Conservation (phyloP, 2,329 filamentous ascomycete species). For the Talaromyces sp. region DNA sequence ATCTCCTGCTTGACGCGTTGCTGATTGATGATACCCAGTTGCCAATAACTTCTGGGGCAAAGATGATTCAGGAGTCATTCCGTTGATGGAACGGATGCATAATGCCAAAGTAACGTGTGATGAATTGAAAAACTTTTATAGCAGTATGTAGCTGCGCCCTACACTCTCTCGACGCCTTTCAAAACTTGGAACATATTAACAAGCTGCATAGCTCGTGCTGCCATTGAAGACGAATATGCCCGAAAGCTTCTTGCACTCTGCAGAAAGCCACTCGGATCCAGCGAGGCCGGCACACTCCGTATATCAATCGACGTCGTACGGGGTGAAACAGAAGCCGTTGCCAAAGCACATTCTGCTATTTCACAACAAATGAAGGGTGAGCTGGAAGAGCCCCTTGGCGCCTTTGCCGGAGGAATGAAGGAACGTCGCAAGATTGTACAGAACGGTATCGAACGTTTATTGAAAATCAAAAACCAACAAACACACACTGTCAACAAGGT, state of each 20-base stretch:
- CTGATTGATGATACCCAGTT: constrained; percentile 55
- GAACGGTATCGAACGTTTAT: constrained; percentile 84
- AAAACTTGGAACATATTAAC: neutral
- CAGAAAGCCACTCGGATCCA: constrained; percentile 83
- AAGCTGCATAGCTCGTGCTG: constrained; percentile 63
- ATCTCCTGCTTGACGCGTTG: constrained; percentile 14
- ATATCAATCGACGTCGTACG: constrained; percentile 81
- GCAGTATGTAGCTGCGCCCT: constrained; percentile 51
- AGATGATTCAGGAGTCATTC: constrained; percentile 91
- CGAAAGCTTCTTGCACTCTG: constrained; percentile 81
- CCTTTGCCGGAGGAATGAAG: constrained; percentile 93
- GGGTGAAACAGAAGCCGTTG: constrained; percentile 87
- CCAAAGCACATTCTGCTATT: constrained; percentile 85
- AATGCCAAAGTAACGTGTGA: constrained; percentile 91
- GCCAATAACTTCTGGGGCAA: constrained; percentile 99
- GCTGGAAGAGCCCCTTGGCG: constrained; percentile 84
- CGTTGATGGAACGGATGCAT: constrained; percentile 90
- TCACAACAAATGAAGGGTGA: constrained; percentile 94
- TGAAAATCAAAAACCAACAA: constrained; percentile 91
- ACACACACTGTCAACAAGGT: constrained; percentile 90
- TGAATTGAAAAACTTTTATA: constrained; percentile 88
- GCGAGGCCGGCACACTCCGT: constrained; percentile 78
- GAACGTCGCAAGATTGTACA: constrained; percentile 96
- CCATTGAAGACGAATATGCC: constrained; percentile 95
- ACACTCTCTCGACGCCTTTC: neutral